Conservation (phyloP, 768 basidiomycete species). For the Podaxis sp. region DNA sequence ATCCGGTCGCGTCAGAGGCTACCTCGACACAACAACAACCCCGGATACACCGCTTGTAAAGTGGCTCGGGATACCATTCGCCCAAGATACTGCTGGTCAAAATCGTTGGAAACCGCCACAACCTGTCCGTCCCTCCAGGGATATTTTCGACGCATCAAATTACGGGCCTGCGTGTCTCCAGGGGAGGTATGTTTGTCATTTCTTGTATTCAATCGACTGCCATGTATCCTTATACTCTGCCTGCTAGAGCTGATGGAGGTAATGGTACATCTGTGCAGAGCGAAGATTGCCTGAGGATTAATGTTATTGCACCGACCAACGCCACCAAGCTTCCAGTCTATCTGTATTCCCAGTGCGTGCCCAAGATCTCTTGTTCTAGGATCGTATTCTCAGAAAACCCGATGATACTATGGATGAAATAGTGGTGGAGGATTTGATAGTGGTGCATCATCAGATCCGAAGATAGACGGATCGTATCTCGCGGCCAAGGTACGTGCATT, state of each 20-base stretch:
- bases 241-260: conserved; percentile 28
- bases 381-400: background rate
- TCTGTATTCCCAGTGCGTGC: conserved; percentile 26
- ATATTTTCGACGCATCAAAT: conserved; percentile 26
- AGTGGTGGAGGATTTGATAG: conserved; percentile 37
- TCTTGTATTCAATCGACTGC: background rate
- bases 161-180: conserved; percentile 33
- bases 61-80: conserved; percentile 30
- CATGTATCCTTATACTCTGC: background rate
- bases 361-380: background rate
- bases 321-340: conserved; percentile 30
- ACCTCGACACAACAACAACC: conserved; percentile 24
- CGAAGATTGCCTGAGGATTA: conserved; percentile 40
- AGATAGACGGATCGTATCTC: conserved; percentile 31
- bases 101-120: conserved; percentile 31
- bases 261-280: conserved; percentile 34
- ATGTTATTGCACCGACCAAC: conserved; percentile 37
- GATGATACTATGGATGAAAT: background rate
- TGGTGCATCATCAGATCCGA: conserved; percentile 32
- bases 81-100: conserved; percentile 26
- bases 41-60: conserved; percentile 21
- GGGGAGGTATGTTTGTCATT: conserved; percentile 23
- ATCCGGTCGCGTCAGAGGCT: conserved; percentile 26
- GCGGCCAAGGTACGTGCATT: conserved; percentile 23
- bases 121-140: conserved; percentile 15